A percentile compares a stretch with the other conserved stretches of the same genome.
Conservation (phyloP, 805 yeast species). For the Candida pseudoglaebosa region DNA sequence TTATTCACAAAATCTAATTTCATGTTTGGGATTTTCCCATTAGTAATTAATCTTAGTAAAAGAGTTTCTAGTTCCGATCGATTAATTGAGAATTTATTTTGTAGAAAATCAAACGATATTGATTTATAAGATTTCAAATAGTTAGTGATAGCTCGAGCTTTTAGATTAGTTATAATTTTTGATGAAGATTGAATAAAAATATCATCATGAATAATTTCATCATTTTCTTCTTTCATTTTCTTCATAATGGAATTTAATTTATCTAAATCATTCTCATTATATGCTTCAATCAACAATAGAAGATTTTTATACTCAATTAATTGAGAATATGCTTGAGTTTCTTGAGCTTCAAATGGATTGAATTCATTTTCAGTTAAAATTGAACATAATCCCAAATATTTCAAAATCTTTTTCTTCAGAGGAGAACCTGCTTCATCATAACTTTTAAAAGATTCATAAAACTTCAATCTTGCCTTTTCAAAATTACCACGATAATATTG, state of each 20-base stretch:
- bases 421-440: slow-evolving; percentile 43
- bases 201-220: slow-evolving; percentile 25
- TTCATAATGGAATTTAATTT: slow-evolving; percentile 14
- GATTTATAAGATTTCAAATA: slow-evolving; percentile 27
- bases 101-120: slow-evolving; percentile 25
- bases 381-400: slow-evolving; percentile 58
- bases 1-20: slow-evolving; percentile 27
- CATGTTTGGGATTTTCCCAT: slow-evolving; percentile 25
- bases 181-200: slow-evolving; percentile 25
- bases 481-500: slow-evolving; percentile 58
- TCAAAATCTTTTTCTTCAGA: slow-evolving; percentile 52
- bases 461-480: slow-evolving; percentile 60
- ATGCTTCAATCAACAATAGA: slow-evolving; percentile 24
- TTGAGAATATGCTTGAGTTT: slow-evolving; percentile 51
- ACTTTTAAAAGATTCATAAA: slow-evolving; percentile 43
- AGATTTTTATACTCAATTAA: slow-evolving; percentile 26
- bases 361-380: slow-evolving; percentile 61
- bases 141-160: slow-evolving; percentile 27
- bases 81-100: slow-evolving; percentile 15
- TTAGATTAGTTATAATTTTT: slow-evolving; percentile 26
- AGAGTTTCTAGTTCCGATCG: slow-evolving; percentile 24
- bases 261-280: slow-evolving; percentile 25
- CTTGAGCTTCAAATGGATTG: slow-evolving; percentile 71
- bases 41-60: slow-evolving; percentile 23
- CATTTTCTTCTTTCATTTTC: slow-evolving; percentile 16